Percentiles rank a stretch among this genome's conserved stretches.
These are phyloP conservation scores for Paramyrothecium sp. DNA, from an alignment of 2,329 filamentous ascomycete species.

Conservation along the genomic window DNA sequence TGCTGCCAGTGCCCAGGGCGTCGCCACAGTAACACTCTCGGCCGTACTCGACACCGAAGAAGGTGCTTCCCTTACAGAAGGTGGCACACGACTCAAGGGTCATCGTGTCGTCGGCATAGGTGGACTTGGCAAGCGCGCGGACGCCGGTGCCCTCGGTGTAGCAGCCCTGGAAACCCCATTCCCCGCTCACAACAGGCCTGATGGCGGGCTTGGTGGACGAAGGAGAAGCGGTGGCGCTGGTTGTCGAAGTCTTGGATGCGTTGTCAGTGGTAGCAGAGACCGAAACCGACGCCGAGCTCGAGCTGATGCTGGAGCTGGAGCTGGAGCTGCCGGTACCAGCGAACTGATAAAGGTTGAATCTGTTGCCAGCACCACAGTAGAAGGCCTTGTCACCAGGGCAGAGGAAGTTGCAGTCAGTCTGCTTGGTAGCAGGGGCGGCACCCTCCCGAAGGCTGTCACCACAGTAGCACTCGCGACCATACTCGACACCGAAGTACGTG, in stretches of 20 bases:
- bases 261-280: background rate
- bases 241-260: constrained; percentile 9
- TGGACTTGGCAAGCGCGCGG: constrained; percentile 26
- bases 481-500: constrained; percentile 31
- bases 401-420: constrained; percentile 29
- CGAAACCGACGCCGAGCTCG: background rate
- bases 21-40: constrained; percentile 39
- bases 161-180: constrained; percentile 33
- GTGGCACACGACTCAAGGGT: constrained; percentile 29
- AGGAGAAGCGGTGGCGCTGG: constrained; percentile 12
- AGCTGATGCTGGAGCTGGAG: constrained; percentile 1
- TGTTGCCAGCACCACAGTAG: constrained; percentile 31
- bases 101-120: constrained; percentile 29
- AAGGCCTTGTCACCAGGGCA: constrained; percentile 29
- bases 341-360: constrained; percentile 29
- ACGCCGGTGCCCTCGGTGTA: constrained; percentile 29
- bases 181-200: constrained; percentile 17
- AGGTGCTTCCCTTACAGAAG: constrained; percentile 26
- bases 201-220: constrained; percentile 20
- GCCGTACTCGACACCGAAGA: constrained; percentile 33
- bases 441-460: constrained; percentile 28
- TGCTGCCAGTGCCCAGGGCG: constrained; percentile 21
- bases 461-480: constrained; percentile 37
- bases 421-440: constrained; percentile 22
- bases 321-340: background rate